Evolutionary conservation across 1,139 yeast genomes (phyloP).

Genomic region (Pichia sp.): DNA sequence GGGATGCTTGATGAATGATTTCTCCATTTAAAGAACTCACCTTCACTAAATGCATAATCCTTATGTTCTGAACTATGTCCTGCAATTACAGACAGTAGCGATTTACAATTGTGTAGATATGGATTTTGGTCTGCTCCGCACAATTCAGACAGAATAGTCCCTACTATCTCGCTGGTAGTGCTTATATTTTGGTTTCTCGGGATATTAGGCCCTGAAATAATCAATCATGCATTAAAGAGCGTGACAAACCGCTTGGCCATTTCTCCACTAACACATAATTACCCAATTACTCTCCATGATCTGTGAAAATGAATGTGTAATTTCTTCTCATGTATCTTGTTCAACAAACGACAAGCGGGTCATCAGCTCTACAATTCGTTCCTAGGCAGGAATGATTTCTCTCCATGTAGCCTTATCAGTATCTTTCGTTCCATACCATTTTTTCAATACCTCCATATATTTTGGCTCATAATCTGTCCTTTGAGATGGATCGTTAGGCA

Average conservation of each 20-base stretch:
- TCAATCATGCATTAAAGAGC: constrained; percentile 18
- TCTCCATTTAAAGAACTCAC: not conserved
- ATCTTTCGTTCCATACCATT: constrained; percentile 14
- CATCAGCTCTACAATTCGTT: constrained; percentile 22
- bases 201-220: not conserved
- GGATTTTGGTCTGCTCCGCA: constrained; percentile 11
- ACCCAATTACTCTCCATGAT: constrained; percentile 24
- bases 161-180: constrained; percentile 21
- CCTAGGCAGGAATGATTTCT: constrained; percentile 23
- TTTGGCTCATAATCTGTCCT: constrained; percentile 7
- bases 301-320: constrained; percentile 19
- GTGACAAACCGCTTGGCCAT: constrained; percentile 24
- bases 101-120: constrained; percentile 22
- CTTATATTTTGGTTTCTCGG: constrained; percentile 2
- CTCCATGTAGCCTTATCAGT: constrained; percentile 18
- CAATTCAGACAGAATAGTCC: constrained; percentile 20
- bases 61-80: not conserved
- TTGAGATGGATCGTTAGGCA: not conserved
- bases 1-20: not conserved
- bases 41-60: not conserved
- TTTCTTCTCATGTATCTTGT: not conserved
- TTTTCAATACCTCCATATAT: constrained; percentile 1
- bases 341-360: not conserved
- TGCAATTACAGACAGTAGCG: not conserved
- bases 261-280: constrained; percentile 22